Evolutionary conservation across 2,329 filamentous ascomycete species (phyloP).

Genomic region (Tolypocladium nubicola): DNA sequence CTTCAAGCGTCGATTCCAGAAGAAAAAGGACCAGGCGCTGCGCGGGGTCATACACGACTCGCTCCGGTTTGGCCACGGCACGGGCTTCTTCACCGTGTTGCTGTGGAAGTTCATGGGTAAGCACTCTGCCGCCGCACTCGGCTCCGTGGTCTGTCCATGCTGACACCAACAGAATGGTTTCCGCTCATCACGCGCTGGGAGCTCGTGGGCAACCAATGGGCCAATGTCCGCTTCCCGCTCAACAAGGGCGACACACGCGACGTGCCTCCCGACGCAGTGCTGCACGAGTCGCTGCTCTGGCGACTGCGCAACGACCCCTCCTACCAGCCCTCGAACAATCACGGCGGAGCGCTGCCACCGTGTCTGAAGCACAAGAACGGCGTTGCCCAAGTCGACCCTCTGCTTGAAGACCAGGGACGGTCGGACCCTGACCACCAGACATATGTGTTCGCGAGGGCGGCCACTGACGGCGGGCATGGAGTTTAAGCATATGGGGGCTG

Average conservation of each 20-base stretch:
- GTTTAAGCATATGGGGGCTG: background rate
- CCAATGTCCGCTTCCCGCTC: conserved; percentile 24
- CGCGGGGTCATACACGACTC: conserved; percentile 26
- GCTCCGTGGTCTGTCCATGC: background rate
- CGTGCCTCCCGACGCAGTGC: conserved; percentile 25
- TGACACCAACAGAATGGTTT: conserved; percentile 19
- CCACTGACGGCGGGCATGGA: background rate
- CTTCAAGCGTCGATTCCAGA: conserved; percentile 21
- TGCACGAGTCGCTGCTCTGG: conserved; percentile 26
- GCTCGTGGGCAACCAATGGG: conserved; percentile 19
- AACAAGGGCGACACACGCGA: conserved; percentile 25
- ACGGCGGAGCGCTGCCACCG: conserved; percentile 15
- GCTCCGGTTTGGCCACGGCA: conserved; percentile 24
- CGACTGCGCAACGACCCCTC: conserved; percentile 16
- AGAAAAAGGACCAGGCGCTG: conserved; percentile 18
- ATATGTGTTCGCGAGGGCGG: background rate
- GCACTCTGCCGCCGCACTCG: conserved; percentile 3
- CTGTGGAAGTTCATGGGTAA: conserved; percentile 33
- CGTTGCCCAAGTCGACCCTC: background rate
- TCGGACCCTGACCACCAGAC: background rate
- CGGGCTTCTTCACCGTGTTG: conserved; percentile 25
- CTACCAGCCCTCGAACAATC: conserved; percentile 24
- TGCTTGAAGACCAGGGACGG: background rate
- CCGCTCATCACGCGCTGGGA: conserved; percentile 31
- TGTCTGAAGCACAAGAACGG: conserved; percentile 17